Conservation (phyloP, 2,329 filamentous ascomycete genomes). For the Amphichorda felina region DNA sequence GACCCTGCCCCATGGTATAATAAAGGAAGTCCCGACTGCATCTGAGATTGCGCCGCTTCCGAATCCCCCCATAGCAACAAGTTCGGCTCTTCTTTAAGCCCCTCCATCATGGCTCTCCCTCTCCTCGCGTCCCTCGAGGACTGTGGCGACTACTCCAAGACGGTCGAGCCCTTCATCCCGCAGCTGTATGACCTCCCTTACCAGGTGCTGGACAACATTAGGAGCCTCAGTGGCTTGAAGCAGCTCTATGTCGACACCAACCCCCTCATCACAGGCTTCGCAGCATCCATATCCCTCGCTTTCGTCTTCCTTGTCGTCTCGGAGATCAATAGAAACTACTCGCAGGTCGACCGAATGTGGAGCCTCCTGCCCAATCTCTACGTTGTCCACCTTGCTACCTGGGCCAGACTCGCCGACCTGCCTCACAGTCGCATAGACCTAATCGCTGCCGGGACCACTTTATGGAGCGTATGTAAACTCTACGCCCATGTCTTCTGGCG, state of each 20-base stretch:
- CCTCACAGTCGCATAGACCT: conserved; percentile 61
- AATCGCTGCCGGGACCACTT: conserved; percentile 52
- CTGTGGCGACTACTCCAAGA: conserved; percentile 63
- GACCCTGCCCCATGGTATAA: too few species aligned
- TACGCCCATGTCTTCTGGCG: background rate
- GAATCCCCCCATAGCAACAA: too few species aligned
- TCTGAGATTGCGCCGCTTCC: too few species aligned
- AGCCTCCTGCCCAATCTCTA: conserved; percentile 81
- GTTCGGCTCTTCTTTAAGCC: too few species aligned
- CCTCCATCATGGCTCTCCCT: conserved; percentile 73
- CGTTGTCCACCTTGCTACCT: conserved; percentile 72
- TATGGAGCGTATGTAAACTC: conserved; percentile 62
- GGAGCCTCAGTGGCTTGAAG: conserved; percentile 49
- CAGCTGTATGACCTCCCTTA: conserved; percentile 61
- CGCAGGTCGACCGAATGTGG: conserved; percentile 92
- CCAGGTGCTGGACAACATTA: conserved; percentile 46
- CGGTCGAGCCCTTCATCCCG: conserved; percentile 62
- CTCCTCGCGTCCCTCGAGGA: conserved; percentile 58
- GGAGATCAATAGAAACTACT: conserved; percentile 87
- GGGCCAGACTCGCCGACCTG: conserved; percentile 65
- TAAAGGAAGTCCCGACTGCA: too few species aligned
- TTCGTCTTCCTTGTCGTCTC: conserved; percentile 62
- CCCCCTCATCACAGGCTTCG: conserved; percentile 66
- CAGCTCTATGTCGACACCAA: conserved; percentile 76
- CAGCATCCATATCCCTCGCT: conserved; percentile 58